These are phyloP conservation scores for Prunus persica DNA, from an alignment of 306 rosid genomes.

Conservation along the genomic window Prunus_persica_NCBIv2 NC_034009.1:19862501-19863000, in stretches of 20 bases:
- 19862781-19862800: neutral
- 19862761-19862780: neutral
- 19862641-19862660: neutral
- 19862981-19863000: neutral
- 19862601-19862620: too few species aligned
- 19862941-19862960: too few species aligned
- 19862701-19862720: neutral
- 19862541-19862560: too few species aligned
- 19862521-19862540: too few species aligned
- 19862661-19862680: neutral
- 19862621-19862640: neutral
- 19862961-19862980: too few species aligned
- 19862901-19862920: too few species aligned
- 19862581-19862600: too few species aligned
- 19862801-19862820: neutral
- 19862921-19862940: neutral
- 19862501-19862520: too few species aligned
- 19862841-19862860: neutral
- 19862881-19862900: too few species aligned
- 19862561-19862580: too few species aligned
- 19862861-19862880: too few species aligned
- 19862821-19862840: neutral
- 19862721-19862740: neutral
- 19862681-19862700: neutral
- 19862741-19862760: neutral